Evolutionary conservation across 2,329 filamentous ascomycete genomes (phyloP).

Genomic region (Penicillium sp.): DNA sequence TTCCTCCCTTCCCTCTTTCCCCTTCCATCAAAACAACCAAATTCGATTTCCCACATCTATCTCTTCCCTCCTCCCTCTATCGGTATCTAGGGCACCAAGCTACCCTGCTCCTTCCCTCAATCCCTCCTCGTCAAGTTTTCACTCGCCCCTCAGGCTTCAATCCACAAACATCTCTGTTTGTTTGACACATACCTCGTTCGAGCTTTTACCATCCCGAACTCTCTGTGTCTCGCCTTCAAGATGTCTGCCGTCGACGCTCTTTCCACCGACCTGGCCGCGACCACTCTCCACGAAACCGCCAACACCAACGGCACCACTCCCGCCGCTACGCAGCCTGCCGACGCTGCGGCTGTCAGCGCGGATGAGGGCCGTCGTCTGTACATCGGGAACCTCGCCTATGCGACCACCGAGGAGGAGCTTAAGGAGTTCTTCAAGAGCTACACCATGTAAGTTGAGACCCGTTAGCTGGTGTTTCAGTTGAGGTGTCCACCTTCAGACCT

Average conservation of each 20-base stretch:
- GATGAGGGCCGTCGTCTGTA: conserved; percentile 98
- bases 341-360: conserved; percentile 92
- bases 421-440: conserved; percentile 99
- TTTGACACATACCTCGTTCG: conserved; percentile 39
- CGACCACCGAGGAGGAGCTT: conserved; percentile 99
- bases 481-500: neutral
- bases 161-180: conserved; percentile 56
- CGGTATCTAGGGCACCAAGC: conserved; percentile 79
- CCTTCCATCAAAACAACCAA: conserved; percentile 21
- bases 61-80: conserved; percentile 23
- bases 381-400: conserved; percentile 99
- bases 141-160: conserved; percentile 17
- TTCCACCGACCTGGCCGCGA: conserved; percentile 62
- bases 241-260: conserved; percentile 82
- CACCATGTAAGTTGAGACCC: conserved; percentile 74
- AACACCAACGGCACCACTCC: conserved; percentile 55
- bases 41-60: conserved; percentile 17
- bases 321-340: conserved; percentile 65
- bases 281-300: conserved; percentile 55
- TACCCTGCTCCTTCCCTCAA: conserved; percentile 61
- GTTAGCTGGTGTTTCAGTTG: neutral
- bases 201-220: conserved; percentile 33
- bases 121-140: conserved; percentile 57
- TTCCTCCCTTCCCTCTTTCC: conserved; percentile 17
- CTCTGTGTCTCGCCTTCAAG: conserved; percentile 41